phyloP scores from a whole-genome alignment of 2,329 filamentous ascomycete genomes.

The Paecilomyces fulvus region DNA sequence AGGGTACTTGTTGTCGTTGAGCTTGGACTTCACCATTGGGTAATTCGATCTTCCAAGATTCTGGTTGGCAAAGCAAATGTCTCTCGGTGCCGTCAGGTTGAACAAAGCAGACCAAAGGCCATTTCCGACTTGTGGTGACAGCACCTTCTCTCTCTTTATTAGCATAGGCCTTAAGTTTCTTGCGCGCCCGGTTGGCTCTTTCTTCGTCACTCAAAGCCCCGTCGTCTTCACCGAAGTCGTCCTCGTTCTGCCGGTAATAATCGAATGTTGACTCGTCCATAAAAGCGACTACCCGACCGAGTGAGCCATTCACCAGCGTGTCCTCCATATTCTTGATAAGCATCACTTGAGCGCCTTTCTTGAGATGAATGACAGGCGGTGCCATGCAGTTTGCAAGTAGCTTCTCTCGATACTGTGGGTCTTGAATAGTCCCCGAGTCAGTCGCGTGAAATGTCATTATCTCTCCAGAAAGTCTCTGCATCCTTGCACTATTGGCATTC shows the following conservation, averaged over 20 bases:
- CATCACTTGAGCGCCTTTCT: constrained; percentile 95
- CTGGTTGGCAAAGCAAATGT: constrained; percentile 71
- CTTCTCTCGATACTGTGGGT: constrained; percentile 63
- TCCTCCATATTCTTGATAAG: constrained; percentile 99
- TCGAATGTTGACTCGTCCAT: constrained; percentile 61
- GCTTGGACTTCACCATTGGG: constrained; percentile 91
- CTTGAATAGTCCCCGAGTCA: constrained; percentile 62
- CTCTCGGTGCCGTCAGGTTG: constrained; percentile 68
- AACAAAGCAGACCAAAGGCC: constrained; percentile 76
- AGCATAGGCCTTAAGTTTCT: constrained; percentile 49
- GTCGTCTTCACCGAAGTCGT: constrained; percentile 43
- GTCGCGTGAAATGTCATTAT: constrained; percentile 60
- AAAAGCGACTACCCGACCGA: constrained; percentile 77
- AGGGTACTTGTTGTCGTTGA: constrained; percentile 68
- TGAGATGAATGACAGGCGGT: constrained; percentile 68
- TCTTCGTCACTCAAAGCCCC: constrained; percentile 40
- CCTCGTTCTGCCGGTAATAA: constrained; percentile 50
- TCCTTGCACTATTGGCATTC: constrained; percentile 66
- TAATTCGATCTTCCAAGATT: constrained; percentile 95
- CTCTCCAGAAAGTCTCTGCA: constrained; percentile 63
- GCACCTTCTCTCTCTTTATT: constrained; percentile 40
- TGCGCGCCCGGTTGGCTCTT: constrained; percentile 36
- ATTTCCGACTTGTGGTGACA: constrained; percentile 49
- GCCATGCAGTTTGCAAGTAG: constrained; percentile 89
- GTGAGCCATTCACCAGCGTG: constrained; percentile 82